Evolutionary conservation across 2,329 filamentous ascomycete genomes (phyloP).

Genomic region (Lojkania enalia): DNA sequence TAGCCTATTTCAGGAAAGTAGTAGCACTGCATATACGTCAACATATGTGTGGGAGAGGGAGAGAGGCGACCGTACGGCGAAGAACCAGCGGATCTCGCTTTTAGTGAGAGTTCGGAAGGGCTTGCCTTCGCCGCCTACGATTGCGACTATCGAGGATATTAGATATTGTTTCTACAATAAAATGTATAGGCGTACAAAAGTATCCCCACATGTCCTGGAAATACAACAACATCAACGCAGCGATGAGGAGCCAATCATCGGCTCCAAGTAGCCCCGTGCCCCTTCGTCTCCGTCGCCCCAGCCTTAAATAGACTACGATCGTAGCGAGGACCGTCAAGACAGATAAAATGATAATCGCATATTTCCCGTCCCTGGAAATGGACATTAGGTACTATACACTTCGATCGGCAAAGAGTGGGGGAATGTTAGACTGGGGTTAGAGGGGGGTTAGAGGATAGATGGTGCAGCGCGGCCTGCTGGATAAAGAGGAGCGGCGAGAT

Average conservation of each 20-base stretch:
- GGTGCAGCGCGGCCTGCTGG: too few relatives aligned
- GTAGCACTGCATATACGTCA: background rate
- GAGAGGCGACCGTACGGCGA: background rate
- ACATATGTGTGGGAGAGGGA: background rate
- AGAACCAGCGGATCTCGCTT: background rate
- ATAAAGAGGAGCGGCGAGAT: too few relatives aligned
- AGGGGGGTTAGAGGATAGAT: too few relatives aligned
- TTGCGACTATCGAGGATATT: background rate
- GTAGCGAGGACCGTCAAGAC: conserved; percentile 1
- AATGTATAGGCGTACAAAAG: background rate
- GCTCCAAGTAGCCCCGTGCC: conserved; percentile 1
- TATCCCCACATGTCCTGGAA: conserved; percentile 2
- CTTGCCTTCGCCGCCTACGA: background rate
- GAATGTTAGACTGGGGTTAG: too few relatives aligned
- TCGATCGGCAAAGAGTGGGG: too few relatives aligned
- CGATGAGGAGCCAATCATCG: conserved; percentile 2
- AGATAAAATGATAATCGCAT: conserved; percentile 4
- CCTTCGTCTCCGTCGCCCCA: background rate
- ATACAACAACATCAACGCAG: background rate
- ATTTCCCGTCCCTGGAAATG: too few relatives aligned
- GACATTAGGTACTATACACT: too few relatives aligned
- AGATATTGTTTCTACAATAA: background rate
- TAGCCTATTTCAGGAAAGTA: conserved; percentile 1
- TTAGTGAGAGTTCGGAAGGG: background rate
- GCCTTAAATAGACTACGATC: background rate